phyloP scores from a whole-genome alignment of 192 early-diverging fungal genomes.

The Chytriomyces confervae region DNA sequence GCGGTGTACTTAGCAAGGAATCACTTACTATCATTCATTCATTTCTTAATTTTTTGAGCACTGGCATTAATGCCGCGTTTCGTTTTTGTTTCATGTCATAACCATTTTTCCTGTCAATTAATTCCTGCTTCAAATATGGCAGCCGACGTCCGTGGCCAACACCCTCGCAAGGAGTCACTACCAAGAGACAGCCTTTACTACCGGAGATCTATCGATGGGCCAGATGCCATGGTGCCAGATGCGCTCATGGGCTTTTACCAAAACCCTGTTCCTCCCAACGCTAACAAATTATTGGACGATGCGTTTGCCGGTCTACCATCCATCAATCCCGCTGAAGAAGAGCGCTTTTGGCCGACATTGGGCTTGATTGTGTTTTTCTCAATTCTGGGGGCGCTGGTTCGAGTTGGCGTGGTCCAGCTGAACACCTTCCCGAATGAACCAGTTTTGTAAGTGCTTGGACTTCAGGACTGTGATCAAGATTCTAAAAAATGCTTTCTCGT shows the following conservation, averaged over 20 bases:
- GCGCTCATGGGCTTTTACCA: neutral
- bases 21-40: too few relatives aligned
- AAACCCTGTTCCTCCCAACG: too few relatives aligned
- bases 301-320: neutral
- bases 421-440: slow-evolving; percentile 13
- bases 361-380: neutral
- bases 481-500: neutral
- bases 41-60: too few relatives aligned
- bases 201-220: neutral
- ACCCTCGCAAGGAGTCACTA: neutral
- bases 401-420: slow-evolving; percentile 9
- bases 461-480: neutral
- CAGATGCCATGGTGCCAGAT: neutral
- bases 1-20: too few relatives aligned
- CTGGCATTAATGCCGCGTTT: too few relatives aligned
- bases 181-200: neutral
- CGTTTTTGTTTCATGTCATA: too few relatives aligned
- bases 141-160: neutral
- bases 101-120: too few relatives aligned
- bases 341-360: neutral
- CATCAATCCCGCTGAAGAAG: neutral
- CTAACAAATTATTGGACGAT: too few relatives aligned
- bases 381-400: slow-evolving; percentile 12
- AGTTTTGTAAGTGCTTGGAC: slow-evolving; percentile 13
- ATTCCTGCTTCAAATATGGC: too few relatives aligned